These are phyloP conservation scores for Sarocladium oryzae DNA, from an alignment of 2,329 filamentous ascomycete genomes.

Conservation along the genomic window DNA sequence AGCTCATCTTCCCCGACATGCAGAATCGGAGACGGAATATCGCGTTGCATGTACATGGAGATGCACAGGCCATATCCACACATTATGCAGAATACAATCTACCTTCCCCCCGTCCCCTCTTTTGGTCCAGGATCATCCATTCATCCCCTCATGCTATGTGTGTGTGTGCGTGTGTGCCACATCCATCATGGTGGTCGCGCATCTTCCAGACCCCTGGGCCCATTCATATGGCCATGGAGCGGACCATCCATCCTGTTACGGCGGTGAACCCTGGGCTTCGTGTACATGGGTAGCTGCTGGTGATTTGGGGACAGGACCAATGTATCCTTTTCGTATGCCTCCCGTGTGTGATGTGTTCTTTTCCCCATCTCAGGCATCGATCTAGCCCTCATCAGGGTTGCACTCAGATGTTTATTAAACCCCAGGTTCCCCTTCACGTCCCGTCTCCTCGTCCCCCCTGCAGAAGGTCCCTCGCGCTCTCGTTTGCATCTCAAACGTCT, in stretches of 20 bases:
- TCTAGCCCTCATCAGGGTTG: neutral
- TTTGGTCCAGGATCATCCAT: too few relatives aligned
- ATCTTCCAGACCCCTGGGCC: neutral
- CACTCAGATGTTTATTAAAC: slow-evolving; percentile 7
- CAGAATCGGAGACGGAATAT: too few relatives aligned
- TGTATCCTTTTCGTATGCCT: neutral
- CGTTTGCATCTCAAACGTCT: neutral
- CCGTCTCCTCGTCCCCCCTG: neutral
- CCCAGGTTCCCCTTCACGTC: neutral
- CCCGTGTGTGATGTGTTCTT: too few relatives aligned
- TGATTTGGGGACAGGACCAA: neutral
- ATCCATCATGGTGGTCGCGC: neutral
- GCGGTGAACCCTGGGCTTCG: neutral
- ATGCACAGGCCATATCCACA: too few relatives aligned
- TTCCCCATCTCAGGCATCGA: neutral
- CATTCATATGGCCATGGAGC: neutral
- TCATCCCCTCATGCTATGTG: neutral
- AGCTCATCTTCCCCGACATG: too few relatives aligned
- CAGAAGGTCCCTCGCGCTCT: neutral
- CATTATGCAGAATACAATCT: too few relatives aligned
- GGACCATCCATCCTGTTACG: neutral
- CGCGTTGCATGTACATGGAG: too few relatives aligned
- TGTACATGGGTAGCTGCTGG: too few relatives aligned
- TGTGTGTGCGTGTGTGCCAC: neutral
- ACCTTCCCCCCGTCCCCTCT: neutral